Evolutionary conservation across 495 filamentous ascomycete genomes (phyloP).

Genomic region (Hypoxylon trugodes): DNA sequence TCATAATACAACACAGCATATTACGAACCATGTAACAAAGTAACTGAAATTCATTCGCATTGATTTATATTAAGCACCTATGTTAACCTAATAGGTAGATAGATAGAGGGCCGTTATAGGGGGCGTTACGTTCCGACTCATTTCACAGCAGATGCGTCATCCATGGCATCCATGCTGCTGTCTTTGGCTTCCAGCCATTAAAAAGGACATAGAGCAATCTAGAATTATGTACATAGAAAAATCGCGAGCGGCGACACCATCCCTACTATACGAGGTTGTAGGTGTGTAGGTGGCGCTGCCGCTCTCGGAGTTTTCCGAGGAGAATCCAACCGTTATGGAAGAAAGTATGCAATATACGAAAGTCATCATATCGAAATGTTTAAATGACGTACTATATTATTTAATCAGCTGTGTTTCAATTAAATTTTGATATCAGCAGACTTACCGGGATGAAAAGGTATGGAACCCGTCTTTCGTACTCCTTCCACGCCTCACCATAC

Average conservation of each 20-base stretch:
- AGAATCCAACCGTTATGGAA: neutral
- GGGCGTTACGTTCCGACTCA: constrained; percentile 23
- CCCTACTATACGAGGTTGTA: neutral
- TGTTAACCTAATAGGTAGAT: no score
- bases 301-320: neutral
- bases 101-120: constrained; percentile 8
- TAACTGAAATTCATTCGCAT: no score
- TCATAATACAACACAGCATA: no score
- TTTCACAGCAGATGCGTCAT: constrained; percentile 21
- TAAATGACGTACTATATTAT: constrained; percentile 38
- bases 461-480: constrained; percentile 88
- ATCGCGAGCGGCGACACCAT: constrained; percentile 8
- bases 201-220: constrained; percentile 31
- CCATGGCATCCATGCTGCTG: neutral
- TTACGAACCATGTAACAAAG: no score
- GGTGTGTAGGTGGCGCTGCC: neutral
- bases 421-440: constrained; percentile 32
- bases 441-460: constrained; percentile 97
- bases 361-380: neutral
- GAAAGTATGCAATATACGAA: neutral
- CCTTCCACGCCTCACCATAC: constrained; percentile 91
- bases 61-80: no score
- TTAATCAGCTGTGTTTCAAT: neutral
- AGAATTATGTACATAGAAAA: constrained; percentile 28
- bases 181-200: constrained; percentile 12